phyloP scores from a whole-genome alignment of 2,329 filamentous ascomycete genomes.

The Huntiella abstrusa region DNA sequence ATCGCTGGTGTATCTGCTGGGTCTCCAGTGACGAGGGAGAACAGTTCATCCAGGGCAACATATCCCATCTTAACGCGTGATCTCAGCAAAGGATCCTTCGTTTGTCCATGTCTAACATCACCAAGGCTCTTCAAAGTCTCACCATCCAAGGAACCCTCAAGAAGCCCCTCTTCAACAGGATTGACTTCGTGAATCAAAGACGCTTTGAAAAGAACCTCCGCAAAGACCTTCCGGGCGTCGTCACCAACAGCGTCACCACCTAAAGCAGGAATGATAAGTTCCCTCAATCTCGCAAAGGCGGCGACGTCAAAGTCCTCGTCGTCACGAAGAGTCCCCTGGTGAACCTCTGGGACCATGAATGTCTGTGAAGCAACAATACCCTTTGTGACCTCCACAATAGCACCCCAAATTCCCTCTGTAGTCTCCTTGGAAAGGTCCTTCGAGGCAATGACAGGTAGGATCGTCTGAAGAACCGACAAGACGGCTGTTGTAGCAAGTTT shows the following conservation, averaged over 20 bases:
- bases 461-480: conserved; percentile 47
- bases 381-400: conserved; percentile 43
- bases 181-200: conserved; percentile 53
- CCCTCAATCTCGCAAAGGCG: conserved; percentile 49
- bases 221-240: conserved; percentile 47
- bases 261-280: conserved; percentile 55
- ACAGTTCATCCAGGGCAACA: conserved; percentile 62
- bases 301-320: conserved; percentile 71
- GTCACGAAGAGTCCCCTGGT: not conserved
- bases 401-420: conserved; percentile 47
- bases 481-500: conserved; percentile 55
- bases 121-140: conserved; percentile 30
- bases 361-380: conserved; percentile 47
- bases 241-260: conserved; percentile 48
- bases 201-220: conserved; percentile 57
- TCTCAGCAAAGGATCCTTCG: conserved; percentile 46
- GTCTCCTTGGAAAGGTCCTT: conserved; percentile 25
- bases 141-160: conserved; percentile 13
- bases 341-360: conserved; percentile 27
- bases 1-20: conserved; percentile 22
- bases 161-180: conserved; percentile 29
- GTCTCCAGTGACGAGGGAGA: conserved; percentile 42
- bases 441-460: conserved; percentile 32
- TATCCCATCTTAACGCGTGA: conserved; percentile 57
- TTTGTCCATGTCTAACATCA: conserved; percentile 48